Percentiles rank a stretch among this genome's conserved stretches.
Conservation (phyloP, 805 yeast species). For the Saccharomycopsis amapae region DNA sequence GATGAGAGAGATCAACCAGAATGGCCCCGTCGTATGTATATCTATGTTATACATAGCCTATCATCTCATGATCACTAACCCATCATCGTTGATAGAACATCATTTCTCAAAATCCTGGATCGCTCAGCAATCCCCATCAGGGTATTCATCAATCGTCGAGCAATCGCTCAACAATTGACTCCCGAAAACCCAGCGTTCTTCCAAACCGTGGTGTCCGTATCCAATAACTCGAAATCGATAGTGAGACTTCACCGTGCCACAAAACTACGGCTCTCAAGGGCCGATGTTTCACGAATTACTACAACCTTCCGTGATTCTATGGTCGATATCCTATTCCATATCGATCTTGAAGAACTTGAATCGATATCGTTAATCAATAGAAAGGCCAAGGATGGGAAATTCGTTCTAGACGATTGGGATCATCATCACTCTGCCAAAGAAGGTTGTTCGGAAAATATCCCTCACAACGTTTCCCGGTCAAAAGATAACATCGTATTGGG, state of each 20-base stretch:
- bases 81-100: no score
- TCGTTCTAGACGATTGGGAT: no score
- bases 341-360: neutral
- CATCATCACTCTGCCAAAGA: no score
- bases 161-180: constrained; percentile 4
- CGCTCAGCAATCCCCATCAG: constrained; percentile 11
- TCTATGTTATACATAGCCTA: no score
- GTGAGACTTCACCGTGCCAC: constrained; percentile 5
- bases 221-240: constrained; percentile 8
- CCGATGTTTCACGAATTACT: constrained; percentile 8
- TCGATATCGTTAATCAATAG: no score
- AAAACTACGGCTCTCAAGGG: constrained; percentile 13
- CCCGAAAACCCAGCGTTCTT: constrained; percentile 6
- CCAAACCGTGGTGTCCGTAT: constrained; percentile 13
- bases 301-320: constrained; percentile 5
- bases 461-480: no score
- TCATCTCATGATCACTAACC: no score
- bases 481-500: neutral
- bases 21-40: no score
- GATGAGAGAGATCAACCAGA: no score
- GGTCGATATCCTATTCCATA: constrained; percentile 7
- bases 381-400: no score
- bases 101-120: constrained; percentile 10
- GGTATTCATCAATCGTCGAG: constrained; percentile 12
- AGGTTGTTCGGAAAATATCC: no score